These are phyloP conservation scores for Acanthamoeba healyi DNA, from an alignment of 208 protist genomes.

Conservation along the genomic window DNA sequence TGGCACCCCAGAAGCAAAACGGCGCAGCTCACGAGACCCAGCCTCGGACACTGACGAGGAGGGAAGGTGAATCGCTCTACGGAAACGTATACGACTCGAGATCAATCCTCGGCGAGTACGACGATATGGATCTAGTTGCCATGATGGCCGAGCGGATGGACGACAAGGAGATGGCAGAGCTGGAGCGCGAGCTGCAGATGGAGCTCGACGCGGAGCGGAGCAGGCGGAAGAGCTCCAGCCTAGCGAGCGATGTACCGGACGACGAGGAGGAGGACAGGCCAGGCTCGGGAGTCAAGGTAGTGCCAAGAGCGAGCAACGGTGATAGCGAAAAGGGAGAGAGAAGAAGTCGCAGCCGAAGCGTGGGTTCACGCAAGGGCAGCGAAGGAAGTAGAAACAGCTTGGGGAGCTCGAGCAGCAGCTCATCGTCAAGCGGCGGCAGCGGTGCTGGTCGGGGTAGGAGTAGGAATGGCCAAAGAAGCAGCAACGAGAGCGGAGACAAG, in stretches of 20 bases:
- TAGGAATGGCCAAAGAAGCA: background rate
- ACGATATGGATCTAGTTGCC: slow-evolving; percentile 48
- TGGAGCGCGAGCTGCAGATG: slow-evolving; percentile 58
- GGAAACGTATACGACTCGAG: slow-evolving; percentile 5
- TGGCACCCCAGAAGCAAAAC: background rate
- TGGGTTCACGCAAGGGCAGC: background rate
- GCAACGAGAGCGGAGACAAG: background rate
- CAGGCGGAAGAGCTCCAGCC: background rate
- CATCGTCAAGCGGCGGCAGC: slow-evolving; percentile 7
- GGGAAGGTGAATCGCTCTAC: background rate
- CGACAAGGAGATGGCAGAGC: slow-evolving; percentile 23
- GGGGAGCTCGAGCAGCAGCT: slow-evolving; percentile 48
- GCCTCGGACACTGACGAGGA: background rate
- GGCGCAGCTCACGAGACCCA: background rate
- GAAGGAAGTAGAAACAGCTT: slow-evolving; percentile 16
- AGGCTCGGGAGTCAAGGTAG: background rate
- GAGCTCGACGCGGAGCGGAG: slow-evolving; percentile 32
- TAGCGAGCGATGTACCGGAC: background rate
- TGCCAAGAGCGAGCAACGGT: background rate
- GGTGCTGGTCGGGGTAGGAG: background rate
- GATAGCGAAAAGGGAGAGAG: background rate
- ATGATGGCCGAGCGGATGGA: slow-evolving; percentile 66
- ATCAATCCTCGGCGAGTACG: slow-evolving; percentile 15
- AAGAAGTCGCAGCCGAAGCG: background rate
- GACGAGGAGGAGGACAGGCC: background rate